Base-by-base conservation (phyloP, 768 basidiomycete genomes). In the Suillus decipiens region DNA sequence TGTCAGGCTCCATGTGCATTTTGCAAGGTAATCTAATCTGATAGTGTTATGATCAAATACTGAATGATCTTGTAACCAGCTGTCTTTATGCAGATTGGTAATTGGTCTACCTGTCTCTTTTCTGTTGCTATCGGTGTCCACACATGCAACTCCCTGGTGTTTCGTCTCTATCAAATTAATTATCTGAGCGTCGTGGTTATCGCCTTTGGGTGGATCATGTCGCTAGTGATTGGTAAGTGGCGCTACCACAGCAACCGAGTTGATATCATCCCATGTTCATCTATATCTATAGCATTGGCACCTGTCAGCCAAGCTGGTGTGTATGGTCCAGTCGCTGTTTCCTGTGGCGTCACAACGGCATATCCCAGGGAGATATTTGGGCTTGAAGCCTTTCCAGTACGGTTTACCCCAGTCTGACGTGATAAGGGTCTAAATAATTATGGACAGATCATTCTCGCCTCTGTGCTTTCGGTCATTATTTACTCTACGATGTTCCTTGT, bases 61-160 rank as follows among this genome's bases (percentile, higher is more conserved):
- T 60, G 43, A 64, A 41, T 48, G 42, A 56, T 22, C 24, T 33
- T 57, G 56, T 41, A 9, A 47, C 47, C 61, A 90, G 89, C 81
- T 43, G 70, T 79, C 56, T 66, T 90, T 41, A 84, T 82, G 79
- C 85, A 90, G 68, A 77, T 88, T 28, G 89, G 86, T 28, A 83
- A 86, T 66, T 83, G 85, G 72, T 77, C 84, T 2, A 81, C 80
- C 17, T 85, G 84, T 19, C 90, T 83, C 75, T 93, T 91, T 72
- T 88, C 84, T 2, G 79, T 82, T 11, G 79, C 81, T 6, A 87
- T 89, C 66, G 86, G 86, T 0, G 67, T 89, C 11, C 90, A 92
- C 72, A 85, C 86, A 0, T 89, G 90, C 78, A 82, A 79, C 66
- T 85, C 89, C 17, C 78, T 92, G 43, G 85, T 88, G 15, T 75